Evolutionary conservation across 345 rosid species (phyloP).

Genomic region (Brassica cretica): DNA sequence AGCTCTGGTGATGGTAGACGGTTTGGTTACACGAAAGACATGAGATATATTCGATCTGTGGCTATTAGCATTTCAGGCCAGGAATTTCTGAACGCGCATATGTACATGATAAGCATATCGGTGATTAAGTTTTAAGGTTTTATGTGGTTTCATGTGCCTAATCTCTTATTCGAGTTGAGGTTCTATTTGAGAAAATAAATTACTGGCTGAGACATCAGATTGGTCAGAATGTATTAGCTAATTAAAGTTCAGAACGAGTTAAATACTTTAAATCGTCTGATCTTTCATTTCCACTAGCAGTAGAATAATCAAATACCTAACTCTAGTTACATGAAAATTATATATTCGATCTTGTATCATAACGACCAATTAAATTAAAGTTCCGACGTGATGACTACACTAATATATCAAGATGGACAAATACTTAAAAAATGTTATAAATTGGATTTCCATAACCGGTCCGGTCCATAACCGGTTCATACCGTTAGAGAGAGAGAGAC

Average conservation of each 20-base stretch:
- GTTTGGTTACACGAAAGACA: too few relatives aligned
- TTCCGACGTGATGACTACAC: slow-evolving; percentile 25
- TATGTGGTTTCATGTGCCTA: slow-evolving; percentile 10
- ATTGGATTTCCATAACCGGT: too few relatives aligned
- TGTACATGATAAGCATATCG: too few relatives aligned
- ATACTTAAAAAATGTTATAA: too few relatives aligned
- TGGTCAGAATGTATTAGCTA: slow-evolving; percentile 32
- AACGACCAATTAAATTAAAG: slow-evolving; percentile 27
- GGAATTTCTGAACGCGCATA: too few relatives aligned
- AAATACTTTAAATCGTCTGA: not conserved
- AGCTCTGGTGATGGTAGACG: too few relatives aligned
- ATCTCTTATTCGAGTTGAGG: slow-evolving; percentile 15
- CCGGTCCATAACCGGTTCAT: too few relatives aligned
- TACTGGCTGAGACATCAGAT: slow-evolving; percentile 11
- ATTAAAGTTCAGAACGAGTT: slow-evolving; percentile 2
- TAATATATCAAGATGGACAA: not conserved
- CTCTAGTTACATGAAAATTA: not conserved
- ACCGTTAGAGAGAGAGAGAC: too few relatives aligned
- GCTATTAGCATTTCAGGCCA: too few relatives aligned
- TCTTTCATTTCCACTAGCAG: slow-evolving; percentile 23
- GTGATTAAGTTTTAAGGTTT: not conserved
- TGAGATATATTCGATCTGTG: too few relatives aligned
- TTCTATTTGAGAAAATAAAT: not conserved
- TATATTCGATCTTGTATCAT: slow-evolving; percentile 19
- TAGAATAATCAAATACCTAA: slow-evolving; percentile 15